phyloP scores from a whole-genome alignment of 2,329 filamentous ascomycete genomes.

The Phaeosphaeria sp. region DNA sequence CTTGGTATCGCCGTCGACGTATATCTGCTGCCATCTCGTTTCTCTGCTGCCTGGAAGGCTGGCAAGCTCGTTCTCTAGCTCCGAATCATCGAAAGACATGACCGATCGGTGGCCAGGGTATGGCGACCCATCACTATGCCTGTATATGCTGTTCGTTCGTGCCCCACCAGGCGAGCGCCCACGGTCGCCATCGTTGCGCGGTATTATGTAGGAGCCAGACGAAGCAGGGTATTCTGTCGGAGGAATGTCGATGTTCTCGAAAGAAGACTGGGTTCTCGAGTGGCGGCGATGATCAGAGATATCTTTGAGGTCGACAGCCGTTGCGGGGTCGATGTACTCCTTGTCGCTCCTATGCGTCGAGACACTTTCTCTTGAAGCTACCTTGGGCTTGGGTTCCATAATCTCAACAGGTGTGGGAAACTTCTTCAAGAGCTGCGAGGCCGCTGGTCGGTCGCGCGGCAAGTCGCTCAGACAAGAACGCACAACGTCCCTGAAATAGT shows the following conservation, averaged over 20 bases:
- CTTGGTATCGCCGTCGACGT: constrained; percentile 48
- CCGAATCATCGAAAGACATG: constrained; percentile 48
- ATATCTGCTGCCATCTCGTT: constrained; percentile 48
- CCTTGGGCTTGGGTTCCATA: constrained; percentile 17
- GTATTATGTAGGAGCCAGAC: constrained; percentile 53
- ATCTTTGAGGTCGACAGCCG: constrained; percentile 53
- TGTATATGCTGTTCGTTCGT: constrained; percentile 31
- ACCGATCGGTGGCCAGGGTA: constrained; percentile 43
- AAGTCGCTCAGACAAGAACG: constrained; percentile 76
- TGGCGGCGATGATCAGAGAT: constrained; percentile 43
- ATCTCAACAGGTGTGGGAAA: constrained; percentile 37
- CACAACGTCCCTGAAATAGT: constrained; percentile 79
- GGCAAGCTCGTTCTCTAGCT: constrained; percentile 44
- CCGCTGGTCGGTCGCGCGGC: constrained; percentile 75
- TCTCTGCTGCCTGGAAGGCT: constrained; percentile 44
- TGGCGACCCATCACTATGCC: constrained; percentile 45
- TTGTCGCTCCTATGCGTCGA: constrained; percentile 53
- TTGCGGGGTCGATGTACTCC: constrained; percentile 56
- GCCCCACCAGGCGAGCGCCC: constrained; percentile 28
- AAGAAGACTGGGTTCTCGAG: constrained; percentile 37
- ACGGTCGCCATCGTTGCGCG: constrained; percentile 27
- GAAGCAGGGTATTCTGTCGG: constrained; percentile 54
- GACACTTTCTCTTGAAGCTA: constrained; percentile 39
- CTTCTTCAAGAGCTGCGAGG: constrained; percentile 68
- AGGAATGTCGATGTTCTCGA: constrained; percentile 40